These are phyloP conservation scores for Neofusicoccum umdonicola DNA, from an alignment of 2,329 filamentous ascomycete species.

Conservation along the genomic window DNA sequence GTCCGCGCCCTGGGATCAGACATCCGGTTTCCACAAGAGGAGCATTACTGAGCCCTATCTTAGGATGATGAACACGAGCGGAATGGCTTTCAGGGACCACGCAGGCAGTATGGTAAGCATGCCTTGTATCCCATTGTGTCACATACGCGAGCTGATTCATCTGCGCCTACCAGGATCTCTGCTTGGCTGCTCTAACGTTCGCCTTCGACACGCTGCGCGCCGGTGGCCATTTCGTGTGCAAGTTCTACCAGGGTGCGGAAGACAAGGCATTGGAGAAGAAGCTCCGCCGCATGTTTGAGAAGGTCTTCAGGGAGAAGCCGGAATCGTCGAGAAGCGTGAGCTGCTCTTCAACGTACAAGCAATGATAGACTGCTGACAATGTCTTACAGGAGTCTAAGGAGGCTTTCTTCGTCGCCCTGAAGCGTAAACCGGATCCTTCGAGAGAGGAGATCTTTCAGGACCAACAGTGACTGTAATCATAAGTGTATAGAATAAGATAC, in stretches of 20 bases:
- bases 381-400: constrained; percentile 72
- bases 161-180: constrained; percentile 70
- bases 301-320: constrained; percentile 85
- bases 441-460: constrained; percentile 45
- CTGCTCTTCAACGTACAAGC: constrained; percentile 20
- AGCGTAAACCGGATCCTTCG: constrained; percentile 57
- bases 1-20: constrained; percentile 93
- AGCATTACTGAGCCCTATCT: constrained; percentile 92
- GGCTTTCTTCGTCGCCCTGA: constrained; percentile 78
- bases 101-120: constrained; percentile 83
- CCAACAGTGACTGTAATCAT: neutral
- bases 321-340: constrained; percentile 82
- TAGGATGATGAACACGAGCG: constrained; percentile 99
- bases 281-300: constrained; percentile 73
- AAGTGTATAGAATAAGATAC: neutral
- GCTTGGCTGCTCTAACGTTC: constrained; percentile 79
- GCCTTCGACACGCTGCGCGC: constrained; percentile 76
- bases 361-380: neutral
- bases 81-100: constrained; percentile 82
- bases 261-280: constrained; percentile 75
- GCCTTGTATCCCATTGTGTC: neutral
- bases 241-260: constrained; percentile 91
- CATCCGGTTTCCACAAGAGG: constrained; percentile 73
- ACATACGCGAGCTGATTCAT: neutral
- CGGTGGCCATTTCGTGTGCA: constrained; percentile 92